phyloP scores from a whole-genome alignment of 176 grass and related monocot species.

The Saccharum spontaneum region DNA sequence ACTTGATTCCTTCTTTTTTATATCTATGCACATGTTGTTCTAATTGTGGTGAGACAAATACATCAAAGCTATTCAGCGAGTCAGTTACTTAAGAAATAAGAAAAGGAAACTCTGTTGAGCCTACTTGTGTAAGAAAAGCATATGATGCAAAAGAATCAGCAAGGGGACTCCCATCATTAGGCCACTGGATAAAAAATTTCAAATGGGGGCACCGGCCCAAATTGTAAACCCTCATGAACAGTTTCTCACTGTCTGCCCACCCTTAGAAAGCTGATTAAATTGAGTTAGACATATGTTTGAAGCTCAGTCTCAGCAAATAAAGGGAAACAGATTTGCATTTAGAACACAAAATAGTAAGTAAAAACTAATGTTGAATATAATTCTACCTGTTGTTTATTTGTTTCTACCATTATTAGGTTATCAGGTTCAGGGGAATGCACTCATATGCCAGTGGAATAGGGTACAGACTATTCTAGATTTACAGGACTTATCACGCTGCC shows the following conservation, averaged over 20 bases:
- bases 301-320: background rate
- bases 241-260: background rate
- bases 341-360: background rate
- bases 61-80: slow-evolving; percentile 1
- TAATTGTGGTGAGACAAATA: background rate
- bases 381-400: background rate
- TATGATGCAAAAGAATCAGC: background rate
- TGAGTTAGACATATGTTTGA: background rate
- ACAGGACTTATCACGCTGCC: background rate
- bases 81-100: slow-evolving; percentile 11
- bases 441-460: background rate
- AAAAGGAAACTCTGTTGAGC: slow-evolving; percentile 18
- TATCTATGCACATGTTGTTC: slow-evolving; percentile 6
- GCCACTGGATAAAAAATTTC: background rate
- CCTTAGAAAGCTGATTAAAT: background rate
- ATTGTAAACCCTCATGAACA: background rate
- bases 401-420: background rate
- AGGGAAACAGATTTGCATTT: background rate
- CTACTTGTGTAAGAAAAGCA: background rate
- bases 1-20: background rate
- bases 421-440: background rate
- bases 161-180: background rate
- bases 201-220: background rate
- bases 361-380: background rate
- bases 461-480: background rate